phyloP scores from a whole-genome alignment of 768 basidiomycete species.

The Cubamyces lactineus region DNA sequence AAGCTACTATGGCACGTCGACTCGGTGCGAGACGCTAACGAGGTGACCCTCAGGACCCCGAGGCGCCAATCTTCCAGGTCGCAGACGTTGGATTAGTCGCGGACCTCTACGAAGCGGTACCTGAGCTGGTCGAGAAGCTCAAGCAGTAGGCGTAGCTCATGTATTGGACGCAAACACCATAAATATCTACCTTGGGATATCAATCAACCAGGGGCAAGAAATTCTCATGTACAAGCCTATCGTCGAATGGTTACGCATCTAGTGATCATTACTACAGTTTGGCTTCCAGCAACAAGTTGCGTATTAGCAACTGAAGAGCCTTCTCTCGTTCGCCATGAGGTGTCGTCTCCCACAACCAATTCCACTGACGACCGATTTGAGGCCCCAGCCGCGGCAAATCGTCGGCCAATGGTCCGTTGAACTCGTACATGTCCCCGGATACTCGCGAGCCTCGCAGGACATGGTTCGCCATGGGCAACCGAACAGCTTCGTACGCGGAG shows the following conservation, averaged over 20 bases:
- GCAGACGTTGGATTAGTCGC: constrained; percentile 95
- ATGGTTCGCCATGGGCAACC: constrained; percentile 34
- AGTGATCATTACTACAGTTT: neutral
- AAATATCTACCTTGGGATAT: neutral
- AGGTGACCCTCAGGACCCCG: constrained; percentile 68
- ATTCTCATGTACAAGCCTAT: too few species aligned
- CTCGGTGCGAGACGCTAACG: neutral
- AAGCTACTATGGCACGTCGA: constrained; percentile 15
- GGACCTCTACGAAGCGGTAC: constrained; percentile 91
- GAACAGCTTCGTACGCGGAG: constrained; percentile 35
- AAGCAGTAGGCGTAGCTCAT: constrained; percentile 40
- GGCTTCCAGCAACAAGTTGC: neutral
- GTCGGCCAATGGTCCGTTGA: constrained; percentile 41
- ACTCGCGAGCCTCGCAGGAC: constrained; percentile 29
- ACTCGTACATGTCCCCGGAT: constrained; percentile 35
- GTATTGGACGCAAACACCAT: neutral
- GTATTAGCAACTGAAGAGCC: constrained; percentile 15
- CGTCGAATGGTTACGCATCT: neutral
- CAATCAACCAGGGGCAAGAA: neutral
- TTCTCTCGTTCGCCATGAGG: constrained; percentile 39
- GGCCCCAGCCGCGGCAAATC: constrained; percentile 42
- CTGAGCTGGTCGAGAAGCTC: constrained; percentile 87
- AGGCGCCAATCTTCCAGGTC: constrained; percentile 99
- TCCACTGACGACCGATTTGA: constrained; percentile 46
- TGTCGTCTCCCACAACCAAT: constrained; percentile 43